Percentiles rank a stretch among this genome's conserved stretches.
phyloP scores from a whole-genome alignment of 1,284 basidiomycete genomes.

The Phylloboletellus chloephorus region DNA sequence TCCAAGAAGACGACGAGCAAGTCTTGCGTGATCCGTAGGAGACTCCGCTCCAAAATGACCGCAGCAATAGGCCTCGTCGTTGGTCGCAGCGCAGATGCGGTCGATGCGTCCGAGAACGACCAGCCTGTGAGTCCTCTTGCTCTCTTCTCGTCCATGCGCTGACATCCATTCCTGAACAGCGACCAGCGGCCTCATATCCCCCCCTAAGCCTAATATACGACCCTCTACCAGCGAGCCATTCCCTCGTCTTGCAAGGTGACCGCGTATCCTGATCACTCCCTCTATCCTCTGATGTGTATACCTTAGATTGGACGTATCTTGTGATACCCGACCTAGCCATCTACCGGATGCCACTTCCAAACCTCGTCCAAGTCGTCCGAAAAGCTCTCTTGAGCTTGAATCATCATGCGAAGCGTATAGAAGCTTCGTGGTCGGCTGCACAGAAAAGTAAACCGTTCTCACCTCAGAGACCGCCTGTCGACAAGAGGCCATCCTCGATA shows the following conservation, averaged over 20 bases:
- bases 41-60: slow-evolving; percentile 24
- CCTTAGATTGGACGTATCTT: slow-evolving; percentile 29
- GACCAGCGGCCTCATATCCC: neutral
- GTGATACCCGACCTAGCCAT: slow-evolving; percentile 21
- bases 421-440: slow-evolving; percentile 13
- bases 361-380: slow-evolving; percentile 22
- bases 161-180: neutral
- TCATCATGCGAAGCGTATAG: slow-evolving; percentile 10
- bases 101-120: neutral
- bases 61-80: slow-evolving; percentile 26
- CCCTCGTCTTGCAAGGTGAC: slow-evolving; percentile 19
- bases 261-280: neutral
- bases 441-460: neutral
- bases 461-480: too few species aligned
- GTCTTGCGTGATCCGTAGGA: slow-evolving; percentile 21
- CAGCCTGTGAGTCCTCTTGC: neutral
- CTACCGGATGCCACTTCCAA: slow-evolving; percentile 24
- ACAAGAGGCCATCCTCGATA: neutral
- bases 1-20: slow-evolving; percentile 30
- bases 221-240: slow-evolving; percentile 3
- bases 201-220: slow-evolving; percentile 6
- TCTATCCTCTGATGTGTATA: slow-evolving; percentile 2
- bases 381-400: slow-evolving; percentile 17
- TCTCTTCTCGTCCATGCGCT: neutral
- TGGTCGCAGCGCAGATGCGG: slow-evolving; percentile 15